Base-by-base conservation (phyloP, 805 yeast genomes). In the Yarrowia alimentaria region DNA sequence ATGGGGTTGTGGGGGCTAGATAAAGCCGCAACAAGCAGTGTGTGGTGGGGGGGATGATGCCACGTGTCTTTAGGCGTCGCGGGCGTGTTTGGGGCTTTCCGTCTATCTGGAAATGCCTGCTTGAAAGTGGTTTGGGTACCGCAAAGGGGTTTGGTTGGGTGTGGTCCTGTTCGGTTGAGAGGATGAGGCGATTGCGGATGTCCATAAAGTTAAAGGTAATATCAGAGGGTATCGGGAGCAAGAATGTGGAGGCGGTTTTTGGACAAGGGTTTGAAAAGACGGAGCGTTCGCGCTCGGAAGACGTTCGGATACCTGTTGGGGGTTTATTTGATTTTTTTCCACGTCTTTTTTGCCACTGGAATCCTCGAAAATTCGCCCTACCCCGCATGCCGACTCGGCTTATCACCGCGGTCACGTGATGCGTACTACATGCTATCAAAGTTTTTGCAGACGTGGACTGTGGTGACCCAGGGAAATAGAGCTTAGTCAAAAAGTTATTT, bases 351-450 rank as follows among this genome's bases (percentile, higher is more conserved):
- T 12, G 21, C 9, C 5, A 32, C 10, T 12, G 25, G 10, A 3
- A n/a, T 5, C 6, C 13, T 3, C 9, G 6, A 20, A 13, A 13
- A 9, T 14, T 13, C 21, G 43, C 16, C 24, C 22, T 37, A n/a
- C n/a, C n/a, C n/a, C n/a, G n/a, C 47, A 40, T 40, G 47, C 47
- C 47, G 47, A 40, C 30, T 40, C 47, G 47, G 47, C 47, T 40
- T 40, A 40, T 40, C 47, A 40, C 13, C 13, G 19, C 11, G 12
- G 3, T 40, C 47, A 40, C 47, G 47, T 40, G 47, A 40, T 14
- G 47, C 17, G 32, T 19, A 19, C 33, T 40, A 40, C 47, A 40
- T 40, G 28, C 47, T 40, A 40, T 40, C 47, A 40, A 40, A 20
- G 47, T 40, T 40, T n/a, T n/a, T 19, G 24, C 10, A 40, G 33